phyloP scores from a whole-genome alignment of 495 filamentous ascomycete genomes.

The Physcia stellaris region DNA sequence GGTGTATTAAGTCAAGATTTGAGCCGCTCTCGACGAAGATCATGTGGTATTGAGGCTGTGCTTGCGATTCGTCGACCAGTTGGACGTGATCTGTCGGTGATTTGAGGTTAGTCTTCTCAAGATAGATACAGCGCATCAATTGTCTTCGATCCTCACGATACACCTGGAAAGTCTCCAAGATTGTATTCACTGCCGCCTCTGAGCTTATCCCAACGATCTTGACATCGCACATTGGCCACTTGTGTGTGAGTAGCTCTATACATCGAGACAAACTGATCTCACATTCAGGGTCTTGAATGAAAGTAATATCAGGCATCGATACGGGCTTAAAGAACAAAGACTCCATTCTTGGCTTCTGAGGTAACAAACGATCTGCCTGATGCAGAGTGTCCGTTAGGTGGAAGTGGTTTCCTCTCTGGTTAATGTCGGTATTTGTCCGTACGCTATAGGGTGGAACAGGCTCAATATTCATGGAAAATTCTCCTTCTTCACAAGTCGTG shows the following conservation, averaged over 20 bases:
- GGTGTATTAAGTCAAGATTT: neutral
- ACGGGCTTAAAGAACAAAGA: slow-evolving; percentile 13
- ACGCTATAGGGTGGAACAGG: neutral
- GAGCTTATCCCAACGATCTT: neutral
- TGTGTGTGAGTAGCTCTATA: slow-evolving; percentile 12
- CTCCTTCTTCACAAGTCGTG: neutral
- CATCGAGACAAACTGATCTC: slow-evolving; percentile 1
- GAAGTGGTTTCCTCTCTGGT: neutral
- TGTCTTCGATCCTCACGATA: neutral
- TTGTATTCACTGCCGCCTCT: neutral
- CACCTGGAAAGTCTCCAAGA: neutral
- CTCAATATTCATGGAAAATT: neutral
- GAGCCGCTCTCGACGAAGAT: neutral
- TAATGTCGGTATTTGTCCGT: neutral
- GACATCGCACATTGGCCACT: slow-evolving; percentile 16
- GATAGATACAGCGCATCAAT: slow-evolving; percentile 3
- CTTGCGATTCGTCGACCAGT: too few species aligned
- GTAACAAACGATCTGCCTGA: neutral
- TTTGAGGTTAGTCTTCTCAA: neutral
- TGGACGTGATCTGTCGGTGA: neutral
- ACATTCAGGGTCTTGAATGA: neutral
- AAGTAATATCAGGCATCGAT: slow-evolving; percentile 8
- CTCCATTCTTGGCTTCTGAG: slow-evolving; percentile 2
- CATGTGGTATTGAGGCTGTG: neutral
- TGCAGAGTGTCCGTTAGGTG: neutral